Base-by-base conservation (phyloP, 164 flowering plant genomes). In the Euptelea pleiosperma region DNA sequence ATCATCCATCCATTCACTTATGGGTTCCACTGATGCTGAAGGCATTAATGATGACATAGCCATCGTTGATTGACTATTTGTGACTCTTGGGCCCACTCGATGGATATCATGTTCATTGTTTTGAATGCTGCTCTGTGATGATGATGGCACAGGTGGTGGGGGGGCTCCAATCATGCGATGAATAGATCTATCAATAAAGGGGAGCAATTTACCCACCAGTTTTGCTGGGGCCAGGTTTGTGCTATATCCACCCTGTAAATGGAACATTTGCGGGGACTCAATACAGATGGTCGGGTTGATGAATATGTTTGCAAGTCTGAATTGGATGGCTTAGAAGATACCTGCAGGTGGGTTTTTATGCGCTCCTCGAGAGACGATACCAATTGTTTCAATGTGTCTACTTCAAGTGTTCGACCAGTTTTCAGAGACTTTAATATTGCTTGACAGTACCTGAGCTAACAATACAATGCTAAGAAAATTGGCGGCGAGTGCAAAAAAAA, bases 91-190 rank as follows among this genome's bases (percentile, higher is more conserved):
- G 15, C 67, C 83, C 18, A 48, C 22, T 7, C 70, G 61, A 19
- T 68, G 85, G 49, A 59, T 58, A 72, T 75, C 61, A 40, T 68
- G 62, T 47, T 79, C 96, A 72, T 39, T 70, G 56, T 61, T 70
- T 57, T 76, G 83, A 33, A 52, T 21, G 65, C 43, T 72, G 48
- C 68, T 73, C 14, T 66, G 80, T 19, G 81, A 55, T 53, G 71
- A 37, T 50, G 86, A 57, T 36, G 82, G 82, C 11, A 39, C 80
- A 40, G 99, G 83, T n/a, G 92, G 89, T 41, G 95, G 92, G n/a
- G 80, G 69, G 9, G 85, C 86, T 12, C 99, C 99, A 62, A 94
- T 89, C 70, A 91, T 92, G 51, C 91, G 87, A 62, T 85, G 86
- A 29, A 94, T 85, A 18, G 97, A 84, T 60, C 77, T 82, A 72